phyloP scores from a whole-genome alignment of 371 early-diverging fungal species.

The Zopfochytrium polystomum region DNA sequence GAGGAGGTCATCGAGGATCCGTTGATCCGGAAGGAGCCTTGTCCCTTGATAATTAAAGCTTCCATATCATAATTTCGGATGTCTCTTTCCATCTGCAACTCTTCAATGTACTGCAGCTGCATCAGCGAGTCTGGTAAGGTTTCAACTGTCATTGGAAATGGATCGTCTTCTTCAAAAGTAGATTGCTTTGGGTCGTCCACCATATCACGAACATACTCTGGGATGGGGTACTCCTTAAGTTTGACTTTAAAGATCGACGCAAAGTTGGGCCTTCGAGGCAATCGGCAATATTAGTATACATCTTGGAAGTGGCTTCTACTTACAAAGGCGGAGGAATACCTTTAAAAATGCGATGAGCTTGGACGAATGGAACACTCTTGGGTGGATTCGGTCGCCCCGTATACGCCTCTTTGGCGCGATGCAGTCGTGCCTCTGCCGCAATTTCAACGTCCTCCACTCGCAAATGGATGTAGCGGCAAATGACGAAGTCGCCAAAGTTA shows the following conservation, averaged over 20 bases:
- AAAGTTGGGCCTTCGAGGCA: background rate
- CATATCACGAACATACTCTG: background rate
- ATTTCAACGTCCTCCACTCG: slow-evolving; percentile 6
- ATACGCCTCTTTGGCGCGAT: background rate
- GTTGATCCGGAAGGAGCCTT: no score
- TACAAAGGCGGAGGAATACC: no score
- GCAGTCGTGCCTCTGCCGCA: background rate
- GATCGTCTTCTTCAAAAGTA: background rate
- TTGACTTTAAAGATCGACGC: background rate
- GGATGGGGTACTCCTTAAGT: background rate
- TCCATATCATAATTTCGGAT: slow-evolving; percentile 27
- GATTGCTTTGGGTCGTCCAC: background rate
- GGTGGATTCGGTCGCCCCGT: no score
- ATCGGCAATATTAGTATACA: no score
- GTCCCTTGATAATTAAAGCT: background rate
- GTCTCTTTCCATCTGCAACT: slow-evolving; percentile 24
- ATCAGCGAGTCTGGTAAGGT: slow-evolving; percentile 4
- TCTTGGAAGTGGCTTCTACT: no score
- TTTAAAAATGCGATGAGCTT: no score
- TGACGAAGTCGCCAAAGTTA: slow-evolving; percentile 9
- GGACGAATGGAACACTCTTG: no score
- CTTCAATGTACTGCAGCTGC: slow-evolving; percentile 9
- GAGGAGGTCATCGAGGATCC: no score
- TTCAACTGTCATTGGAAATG: background rate
- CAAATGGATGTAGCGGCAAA: slow-evolving; percentile 3